phyloP scores from a whole-genome alignment of 257 asterid species.

The Rauvolfia tetraphylla region DNA sequence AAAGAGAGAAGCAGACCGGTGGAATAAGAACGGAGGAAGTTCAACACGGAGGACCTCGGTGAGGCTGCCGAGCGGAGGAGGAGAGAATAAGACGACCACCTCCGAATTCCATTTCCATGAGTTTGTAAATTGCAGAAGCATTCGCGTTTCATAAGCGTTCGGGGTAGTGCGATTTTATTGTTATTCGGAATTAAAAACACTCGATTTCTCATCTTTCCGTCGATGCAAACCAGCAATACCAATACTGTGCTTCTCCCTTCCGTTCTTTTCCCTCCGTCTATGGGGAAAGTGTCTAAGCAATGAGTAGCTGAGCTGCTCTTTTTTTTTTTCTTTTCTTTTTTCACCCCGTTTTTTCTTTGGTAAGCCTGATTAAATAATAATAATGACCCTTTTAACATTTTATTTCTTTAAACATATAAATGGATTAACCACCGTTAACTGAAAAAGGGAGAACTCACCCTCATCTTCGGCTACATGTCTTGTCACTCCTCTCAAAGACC shows the following conservation, averaged over 20 bases:
- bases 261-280: no score
- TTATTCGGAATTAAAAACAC: neutral
- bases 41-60: neutral
- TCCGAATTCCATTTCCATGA: neutral
- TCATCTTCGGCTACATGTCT: no score
- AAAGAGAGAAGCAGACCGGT: slow-evolving; percentile 14
- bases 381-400: no score
- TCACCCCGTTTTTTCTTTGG: no score
- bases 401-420: no score
- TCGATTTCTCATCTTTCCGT: slow-evolving; percentile 2
- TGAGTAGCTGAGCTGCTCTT: neutral
- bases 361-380: no score
- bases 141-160: neutral
- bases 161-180: neutral
- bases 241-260: neutral
- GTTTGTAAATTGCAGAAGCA: neutral
- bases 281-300: neutral
- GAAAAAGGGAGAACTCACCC: no score
- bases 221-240: neutral
- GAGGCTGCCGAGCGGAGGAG: neutral
- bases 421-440: no score
- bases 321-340: no score
- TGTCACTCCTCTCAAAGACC: no score
- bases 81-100: neutral
- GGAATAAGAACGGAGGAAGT: slow-evolving; percentile 16